Evolutionary conservation across 139 green algal genomes (phyloP).

Genomic region (Marvania coccoides): DNA sequence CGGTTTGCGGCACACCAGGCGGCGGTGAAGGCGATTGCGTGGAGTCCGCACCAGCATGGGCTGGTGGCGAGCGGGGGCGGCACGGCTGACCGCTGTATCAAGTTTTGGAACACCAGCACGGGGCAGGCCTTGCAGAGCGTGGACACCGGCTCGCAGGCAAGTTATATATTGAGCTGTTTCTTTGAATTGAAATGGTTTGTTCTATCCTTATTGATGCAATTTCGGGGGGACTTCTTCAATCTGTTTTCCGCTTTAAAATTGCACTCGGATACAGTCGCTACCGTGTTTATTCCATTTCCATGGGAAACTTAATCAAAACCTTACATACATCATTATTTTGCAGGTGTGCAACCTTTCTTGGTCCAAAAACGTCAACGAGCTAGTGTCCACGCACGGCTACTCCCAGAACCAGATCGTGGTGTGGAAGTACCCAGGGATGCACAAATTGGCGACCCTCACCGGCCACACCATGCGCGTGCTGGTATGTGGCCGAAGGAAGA

Average conservation of each 20-base stretch:
- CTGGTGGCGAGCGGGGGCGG: constrained; percentile 90
- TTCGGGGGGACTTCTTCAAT: too few species aligned
- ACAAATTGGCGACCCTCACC: constrained; percentile 86
- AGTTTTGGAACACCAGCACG: constrained; percentile 94
- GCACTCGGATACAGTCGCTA: neutral
- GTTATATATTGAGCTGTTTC: too few species aligned
- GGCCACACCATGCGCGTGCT: constrained; percentile 90
- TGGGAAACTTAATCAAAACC: too few species aligned
- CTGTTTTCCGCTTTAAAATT: neutral
- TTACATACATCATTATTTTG: too few species aligned
- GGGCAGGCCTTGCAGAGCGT: constrained; percentile 60
- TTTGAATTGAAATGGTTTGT: too few species aligned
- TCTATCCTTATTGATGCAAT: too few species aligned
- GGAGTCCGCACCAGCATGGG: constrained; percentile 94
- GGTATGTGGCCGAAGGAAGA: too few species aligned
- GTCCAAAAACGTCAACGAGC: constrained; percentile 95
- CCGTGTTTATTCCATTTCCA: too few species aligned
- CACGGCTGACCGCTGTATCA: constrained; percentile 91
- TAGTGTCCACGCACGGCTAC: constrained; percentile 97
- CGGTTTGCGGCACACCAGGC: constrained; percentile 56
- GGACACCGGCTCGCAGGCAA: constrained; percentile 75
- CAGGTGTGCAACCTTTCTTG: constrained; percentile 96
- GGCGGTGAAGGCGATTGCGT: constrained; percentile 93
- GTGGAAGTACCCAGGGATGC: constrained; percentile 66
- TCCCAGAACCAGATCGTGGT: constrained; percentile 90